Evolutionary conservation across 805 yeast genomes (phyloP).

Genomic region (Lachancea sp.): DNA sequence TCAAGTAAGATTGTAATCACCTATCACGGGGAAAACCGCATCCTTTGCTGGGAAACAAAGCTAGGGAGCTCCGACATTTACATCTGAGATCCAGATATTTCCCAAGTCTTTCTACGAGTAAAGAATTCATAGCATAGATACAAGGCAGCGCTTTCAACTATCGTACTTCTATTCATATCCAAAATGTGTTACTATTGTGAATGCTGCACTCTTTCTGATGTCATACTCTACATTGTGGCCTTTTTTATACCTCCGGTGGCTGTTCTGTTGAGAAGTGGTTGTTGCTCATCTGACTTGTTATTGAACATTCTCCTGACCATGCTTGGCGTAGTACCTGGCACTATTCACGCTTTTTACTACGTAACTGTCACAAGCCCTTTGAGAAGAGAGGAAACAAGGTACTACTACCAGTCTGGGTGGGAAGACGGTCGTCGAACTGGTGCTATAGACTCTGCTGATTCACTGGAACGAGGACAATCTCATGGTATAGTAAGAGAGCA

Average conservation of each 20-base stretch:
- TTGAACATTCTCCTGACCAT: constrained; percentile 60
- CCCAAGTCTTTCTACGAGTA: too few species aligned
- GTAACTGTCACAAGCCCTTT: constrained; percentile 34
- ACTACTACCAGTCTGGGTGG: constrained; percentile 31
- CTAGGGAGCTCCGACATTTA: too few species aligned
- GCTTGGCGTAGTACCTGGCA: constrained; percentile 73
- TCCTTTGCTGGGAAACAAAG: too few species aligned
- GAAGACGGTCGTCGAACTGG: constrained; percentile 21
- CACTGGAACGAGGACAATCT: background rate
- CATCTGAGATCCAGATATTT: too few species aligned
- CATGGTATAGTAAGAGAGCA: constrained; percentile 3
- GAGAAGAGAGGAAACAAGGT: constrained; percentile 21
- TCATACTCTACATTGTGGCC: constrained; percentile 53
- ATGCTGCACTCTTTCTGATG: constrained; percentile 38
- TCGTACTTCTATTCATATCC: too few species aligned
- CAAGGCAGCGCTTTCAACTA: too few species aligned
- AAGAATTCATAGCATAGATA: too few species aligned
- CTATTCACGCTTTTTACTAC: constrained; percentile 54
- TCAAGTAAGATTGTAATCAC: too few species aligned
- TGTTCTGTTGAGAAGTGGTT: constrained; percentile 59
- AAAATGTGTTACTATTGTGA: constrained; percentile 19
- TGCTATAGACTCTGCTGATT: constrained; percentile 1
- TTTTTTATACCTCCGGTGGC: constrained; percentile 71
- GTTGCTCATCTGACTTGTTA: constrained; percentile 48
- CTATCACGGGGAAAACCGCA: too few species aligned